phyloP scores from a whole-genome alignment of 2,329 filamentous ascomycete species.

The Arthrinium puccinioides region DNA sequence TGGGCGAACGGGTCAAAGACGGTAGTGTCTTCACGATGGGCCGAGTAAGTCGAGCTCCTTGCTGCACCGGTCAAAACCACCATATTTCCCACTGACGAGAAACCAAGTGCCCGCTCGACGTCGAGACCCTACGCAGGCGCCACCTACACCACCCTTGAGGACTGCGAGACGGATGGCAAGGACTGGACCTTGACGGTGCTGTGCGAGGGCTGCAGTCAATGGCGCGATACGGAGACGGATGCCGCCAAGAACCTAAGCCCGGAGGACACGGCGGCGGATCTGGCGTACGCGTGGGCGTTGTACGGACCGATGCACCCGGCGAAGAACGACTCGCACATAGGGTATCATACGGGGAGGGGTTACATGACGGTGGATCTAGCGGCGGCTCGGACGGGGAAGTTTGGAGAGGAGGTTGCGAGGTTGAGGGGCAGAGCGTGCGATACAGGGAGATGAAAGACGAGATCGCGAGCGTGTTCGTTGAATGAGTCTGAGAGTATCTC shows the following conservation, averaged over 20 bases:
- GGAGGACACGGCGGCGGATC: not conserved
- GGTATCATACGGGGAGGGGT: not conserved
- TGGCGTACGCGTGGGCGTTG: not conserved
- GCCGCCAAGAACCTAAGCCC: not conserved
- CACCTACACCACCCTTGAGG: constrained; percentile 25
- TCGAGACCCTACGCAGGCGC: constrained; percentile 25
- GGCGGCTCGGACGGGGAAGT: not conserved
- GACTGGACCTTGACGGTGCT: constrained; percentile 32
- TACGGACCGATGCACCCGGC: not conserved
- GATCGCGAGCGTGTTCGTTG: too few species aligned
- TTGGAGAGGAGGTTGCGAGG: not conserved
- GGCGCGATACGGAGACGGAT: constrained; percentile 7
- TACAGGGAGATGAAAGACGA: too few species aligned
- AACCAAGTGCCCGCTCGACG: constrained; percentile 18
- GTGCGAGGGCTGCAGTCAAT: constrained; percentile 30
- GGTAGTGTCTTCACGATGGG: constrained; percentile 14
- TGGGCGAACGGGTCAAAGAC: constrained; percentile 16
- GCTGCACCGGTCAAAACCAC: not conserved
- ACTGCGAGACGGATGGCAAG: constrained; percentile 27
- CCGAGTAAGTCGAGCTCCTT: constrained; percentile 11
- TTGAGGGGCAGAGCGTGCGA: too few species aligned
- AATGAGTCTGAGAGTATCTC: too few species aligned
- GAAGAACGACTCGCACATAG: not conserved
- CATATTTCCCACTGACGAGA: not conserved
- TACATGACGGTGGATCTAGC: not conserved